phyloP scores from a whole-genome alignment of 2,329 filamentous ascomycete species.

The Pseudogymnoascus sp. region DNA sequence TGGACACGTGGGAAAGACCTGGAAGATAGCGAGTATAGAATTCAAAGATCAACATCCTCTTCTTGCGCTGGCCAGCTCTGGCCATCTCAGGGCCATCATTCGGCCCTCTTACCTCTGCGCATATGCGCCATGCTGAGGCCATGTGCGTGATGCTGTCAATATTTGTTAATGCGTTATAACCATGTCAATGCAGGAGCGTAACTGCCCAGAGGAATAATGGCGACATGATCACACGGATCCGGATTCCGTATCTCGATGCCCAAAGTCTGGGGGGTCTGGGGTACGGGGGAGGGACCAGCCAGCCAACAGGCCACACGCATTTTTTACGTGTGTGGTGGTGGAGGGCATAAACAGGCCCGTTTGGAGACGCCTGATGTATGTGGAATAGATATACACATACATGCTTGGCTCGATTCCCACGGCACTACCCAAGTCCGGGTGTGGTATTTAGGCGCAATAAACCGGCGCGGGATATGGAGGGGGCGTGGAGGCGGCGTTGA shows the following conservation, averaged over 20 bases:
- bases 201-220: not conserved
- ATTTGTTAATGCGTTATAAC: not conserved
- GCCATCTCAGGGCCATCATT: not conserved
- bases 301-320: too few relatives aligned
- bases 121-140: not conserved
- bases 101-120: not conserved
- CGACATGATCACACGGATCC: not conserved
- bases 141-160: not conserved
- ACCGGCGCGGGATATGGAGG: not conserved
- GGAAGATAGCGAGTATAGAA: not conserved
- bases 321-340: too few relatives aligned
- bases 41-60: constrained; percentile 3
- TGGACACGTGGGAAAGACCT: not conserved
- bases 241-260: not conserved
- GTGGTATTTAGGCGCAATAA: not conserved
- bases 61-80: not conserved
- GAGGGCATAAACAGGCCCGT: not conserved
- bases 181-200: not conserved
- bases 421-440: not conserved
- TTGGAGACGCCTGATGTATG: not conserved
- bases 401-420: not conserved
- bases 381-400: not conserved
- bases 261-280: not conserved
- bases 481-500: not conserved
- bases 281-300: too few relatives aligned